These are phyloP conservation scores for Fusarium sp. DNA, from an alignment of 2,329 filamentous ascomycete genomes.

Conservation along the genomic window DNA sequence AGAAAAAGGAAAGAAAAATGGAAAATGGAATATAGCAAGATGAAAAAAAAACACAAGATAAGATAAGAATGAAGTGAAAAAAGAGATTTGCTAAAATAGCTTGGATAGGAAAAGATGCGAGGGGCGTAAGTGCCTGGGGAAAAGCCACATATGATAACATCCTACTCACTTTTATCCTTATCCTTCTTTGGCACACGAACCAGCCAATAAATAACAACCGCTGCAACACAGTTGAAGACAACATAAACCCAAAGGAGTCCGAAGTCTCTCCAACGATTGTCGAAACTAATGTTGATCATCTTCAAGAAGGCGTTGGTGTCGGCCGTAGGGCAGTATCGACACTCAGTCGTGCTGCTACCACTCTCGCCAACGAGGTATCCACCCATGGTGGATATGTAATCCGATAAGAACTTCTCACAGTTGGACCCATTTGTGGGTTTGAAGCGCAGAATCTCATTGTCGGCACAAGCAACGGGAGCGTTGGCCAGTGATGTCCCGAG, in stretches of 20 bases:
- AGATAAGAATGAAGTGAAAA: too few species aligned
- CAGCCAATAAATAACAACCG: slow-evolving; percentile 63
- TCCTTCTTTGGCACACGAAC: slow-evolving; percentile 52
- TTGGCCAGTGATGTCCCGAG: slow-evolving; percentile 73
- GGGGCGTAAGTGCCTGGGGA: too few species aligned
- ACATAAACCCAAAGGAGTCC: slow-evolving; percentile 67
- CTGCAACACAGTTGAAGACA: slow-evolving; percentile 63
- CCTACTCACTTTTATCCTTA: slow-evolving; percentile 9
- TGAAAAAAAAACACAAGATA: too few species aligned
- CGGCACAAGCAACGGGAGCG: slow-evolving; percentile 48
- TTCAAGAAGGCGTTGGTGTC: slow-evolving; percentile 53
- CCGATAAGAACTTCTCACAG: slow-evolving; percentile 5
- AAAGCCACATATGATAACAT: neutral
- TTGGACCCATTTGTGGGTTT: slow-evolving; percentile 2
- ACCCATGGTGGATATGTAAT: slow-evolving; percentile 7
- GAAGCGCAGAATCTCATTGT: slow-evolving; percentile 12
- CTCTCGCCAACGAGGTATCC: slow-evolving; percentile 5
- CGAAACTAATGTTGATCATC: slow-evolving; percentile 59
- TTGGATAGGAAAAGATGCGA: too few species aligned
- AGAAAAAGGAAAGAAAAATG: too few species aligned
- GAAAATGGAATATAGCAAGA: too few species aligned
- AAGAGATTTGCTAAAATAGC: too few species aligned
- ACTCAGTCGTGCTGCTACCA: slow-evolving; percentile 47
- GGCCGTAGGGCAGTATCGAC: slow-evolving; percentile 59
- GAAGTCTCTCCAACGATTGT: slow-evolving; percentile 67